Percentiles rank a stretch among this genome's conserved stretches.
Conservation (phyloP, 2,329 filamentous ascomycete genomes). For the Aspergillus ruber region DNA sequence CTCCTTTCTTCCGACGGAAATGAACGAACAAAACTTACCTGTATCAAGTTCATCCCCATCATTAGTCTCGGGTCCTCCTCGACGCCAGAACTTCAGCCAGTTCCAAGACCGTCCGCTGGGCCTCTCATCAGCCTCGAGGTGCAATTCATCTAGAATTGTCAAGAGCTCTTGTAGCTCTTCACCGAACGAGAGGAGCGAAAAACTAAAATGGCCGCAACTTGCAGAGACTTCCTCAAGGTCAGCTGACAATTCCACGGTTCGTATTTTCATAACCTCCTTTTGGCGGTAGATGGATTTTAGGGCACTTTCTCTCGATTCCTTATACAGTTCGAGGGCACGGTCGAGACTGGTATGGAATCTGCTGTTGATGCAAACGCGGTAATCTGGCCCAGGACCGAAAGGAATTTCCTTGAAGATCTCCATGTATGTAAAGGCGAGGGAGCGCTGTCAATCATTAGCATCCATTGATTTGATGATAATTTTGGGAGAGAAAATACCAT, state of each 20-base stretch:
- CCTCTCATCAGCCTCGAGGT: conserved; percentile 58
- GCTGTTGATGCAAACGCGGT: conserved; percentile 67
- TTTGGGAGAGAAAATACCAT: conserved; percentile 50
- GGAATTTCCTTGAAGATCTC: conserved; percentile 83
- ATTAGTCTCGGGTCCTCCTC: conserved; percentile 8
- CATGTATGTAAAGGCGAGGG: conserved; percentile 82
- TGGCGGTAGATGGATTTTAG: conserved; percentile 73
- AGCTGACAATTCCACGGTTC: conserved; percentile 70
- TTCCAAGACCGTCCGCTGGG: conserved; percentile 63
- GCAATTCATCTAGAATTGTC: conserved; percentile 77
- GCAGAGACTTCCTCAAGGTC: conserved; percentile 96
- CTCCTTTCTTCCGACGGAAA: neutral
- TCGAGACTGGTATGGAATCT: conserved; percentile 73
- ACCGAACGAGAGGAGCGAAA: conserved; percentile 81
- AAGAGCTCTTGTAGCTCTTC: conserved; percentile 82
- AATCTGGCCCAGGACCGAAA: conserved; percentile 63
- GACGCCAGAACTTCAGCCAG: conserved; percentile 78
- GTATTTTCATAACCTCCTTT: conserved; percentile 63
- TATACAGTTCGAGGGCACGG: conserved; percentile 75
- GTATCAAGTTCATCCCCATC: conserved; percentile 20
- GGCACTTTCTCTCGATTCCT: conserved; percentile 66
- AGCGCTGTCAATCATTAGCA: conserved; percentile 52
- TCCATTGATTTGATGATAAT: neutral
- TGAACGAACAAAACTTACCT: conserved; percentile 12
- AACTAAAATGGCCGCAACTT: conserved; percentile 95